Conservation (phyloP, 2,329 filamentous ascomycete species). For the Fusarium sp. region DNA sequence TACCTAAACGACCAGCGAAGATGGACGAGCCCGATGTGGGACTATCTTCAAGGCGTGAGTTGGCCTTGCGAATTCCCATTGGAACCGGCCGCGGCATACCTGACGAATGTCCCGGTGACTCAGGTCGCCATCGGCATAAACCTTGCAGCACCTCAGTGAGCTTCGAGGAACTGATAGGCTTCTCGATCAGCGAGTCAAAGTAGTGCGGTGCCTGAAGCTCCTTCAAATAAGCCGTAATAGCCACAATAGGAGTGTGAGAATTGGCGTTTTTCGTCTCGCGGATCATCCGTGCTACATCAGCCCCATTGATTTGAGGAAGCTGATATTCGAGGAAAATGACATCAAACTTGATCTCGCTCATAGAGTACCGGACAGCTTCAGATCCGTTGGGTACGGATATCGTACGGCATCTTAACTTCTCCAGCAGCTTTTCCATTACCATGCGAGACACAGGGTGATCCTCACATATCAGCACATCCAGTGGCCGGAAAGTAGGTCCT, state of each 20-base stretch:
- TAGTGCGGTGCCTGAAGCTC: conserved; percentile 94
- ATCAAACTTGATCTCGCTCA: conserved; percentile 98
- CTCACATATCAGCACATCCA: conserved; percentile 96
- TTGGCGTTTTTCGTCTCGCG: conserved; percentile 96
- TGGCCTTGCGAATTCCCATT: conserved; percentile 73
- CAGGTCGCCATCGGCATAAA: conserved; percentile 93
- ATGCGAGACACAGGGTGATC: conserved; percentile 96
- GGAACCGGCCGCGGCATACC: conserved; percentile 69
- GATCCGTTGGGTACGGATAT: conserved; percentile 91
- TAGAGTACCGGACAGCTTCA: conserved; percentile 91
- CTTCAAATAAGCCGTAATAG: conserved; percentile 97
- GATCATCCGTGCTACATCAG: conserved; percentile 97
- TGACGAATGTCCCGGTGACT: conserved; percentile 61
- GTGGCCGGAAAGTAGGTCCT: conserved; percentile 85
- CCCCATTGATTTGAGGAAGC: conserved; percentile 92
- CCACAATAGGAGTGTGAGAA: conserved; percentile 92
- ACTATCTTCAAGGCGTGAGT: conserved; percentile 77
- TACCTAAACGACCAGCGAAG: conserved; percentile 75
- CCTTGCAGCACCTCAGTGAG: conserved; percentile 87
- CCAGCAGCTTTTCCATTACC: conserved; percentile 98
- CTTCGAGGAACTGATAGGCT: conserved; percentile 93
- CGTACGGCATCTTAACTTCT: conserved; percentile 93
- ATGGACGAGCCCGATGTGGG: conserved; percentile 82
- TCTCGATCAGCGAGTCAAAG: conserved; percentile 95
- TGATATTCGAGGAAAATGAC: conserved; percentile 99